Base-by-base conservation (phyloP, 2,329 filamentous ascomycete genomes). In the Paecilomyces dactylethromorphus region DNA sequence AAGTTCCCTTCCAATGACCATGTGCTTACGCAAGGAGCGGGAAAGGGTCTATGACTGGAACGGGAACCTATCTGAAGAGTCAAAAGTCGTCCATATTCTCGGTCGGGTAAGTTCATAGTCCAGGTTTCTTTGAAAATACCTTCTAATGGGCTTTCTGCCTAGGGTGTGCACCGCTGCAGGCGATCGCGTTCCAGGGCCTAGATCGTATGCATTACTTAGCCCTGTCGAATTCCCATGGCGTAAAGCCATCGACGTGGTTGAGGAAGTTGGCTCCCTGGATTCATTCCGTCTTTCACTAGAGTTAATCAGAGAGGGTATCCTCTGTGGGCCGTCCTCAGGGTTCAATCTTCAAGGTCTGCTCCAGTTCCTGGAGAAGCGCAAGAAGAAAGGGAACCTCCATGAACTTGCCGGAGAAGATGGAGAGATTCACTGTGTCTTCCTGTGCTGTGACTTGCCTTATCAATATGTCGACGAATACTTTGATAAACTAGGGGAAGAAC, bases 371-470 rank as follows among this genome's bases (percentile, higher is more conserved):
- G 74, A 79, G 56, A 81, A 78, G 60, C 73, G 74, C 15, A 84
- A 84, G 63, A 64, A 67, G 0, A 74, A 73, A 0, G 79, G 77
- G 0, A 78, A 72, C 0, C 68, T 85, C 12, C 35, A 67, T 0
- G 71, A 79, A 10, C 68, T 85, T 1, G 73, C 76, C 0, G 78
- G 77, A 0, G 66, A 72, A 0, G 74, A 79, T 32, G 80, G 81
- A 1, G 71, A 77, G 55, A 73, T 82, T 1, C 76, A 81, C 60
- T 84, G 81, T 53, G 83, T 84, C 0, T 87, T 87, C 67, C 68
- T 86, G 2, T 87, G 84, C 70, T 86, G 84, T 59, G 85, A 87
- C 58, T 62, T 87, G 26, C 85, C 85, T 0, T 87, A 87, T 62
- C 84, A 87, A 65, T 87, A 87, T 60, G 79, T 87, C 52, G 74